Conservation (phyloP, 1,139 yeast species). For the Pichia inconspicua region DNA sequence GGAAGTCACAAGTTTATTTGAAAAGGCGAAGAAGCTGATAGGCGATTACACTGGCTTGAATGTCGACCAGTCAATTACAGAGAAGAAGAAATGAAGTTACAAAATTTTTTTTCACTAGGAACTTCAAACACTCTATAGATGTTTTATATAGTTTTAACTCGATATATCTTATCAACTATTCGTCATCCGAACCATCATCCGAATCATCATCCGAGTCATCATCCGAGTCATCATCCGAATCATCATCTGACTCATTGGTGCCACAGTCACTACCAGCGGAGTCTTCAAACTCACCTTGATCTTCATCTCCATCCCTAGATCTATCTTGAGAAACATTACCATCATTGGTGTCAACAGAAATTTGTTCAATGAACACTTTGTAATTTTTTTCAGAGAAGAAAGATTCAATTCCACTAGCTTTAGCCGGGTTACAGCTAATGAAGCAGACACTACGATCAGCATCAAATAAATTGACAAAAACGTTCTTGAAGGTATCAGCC, state of each 20-base stretch:
- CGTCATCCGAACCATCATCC: not conserved
- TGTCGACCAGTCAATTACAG: conserved; percentile 54
- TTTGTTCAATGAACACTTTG: conserved; percentile 43
- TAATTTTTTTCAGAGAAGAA: conserved; percentile 52
- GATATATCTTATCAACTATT: not conserved
- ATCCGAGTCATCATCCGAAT: not conserved
- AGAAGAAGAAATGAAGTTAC: conserved; percentile 32
- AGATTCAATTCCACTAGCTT: conserved; percentile 38
- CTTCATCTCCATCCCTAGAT: conserved; percentile 19
- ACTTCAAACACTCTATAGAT: not conserved
- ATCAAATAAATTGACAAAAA: conserved; percentile 57
- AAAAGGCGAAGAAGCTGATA: conserved; percentile 39
- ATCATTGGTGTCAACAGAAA: conserved; percentile 17
- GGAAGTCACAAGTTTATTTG: conserved; percentile 33
- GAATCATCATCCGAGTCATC: conserved; percentile 8
- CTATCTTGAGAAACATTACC: conserved; percentile 4
- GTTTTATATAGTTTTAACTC: not conserved
- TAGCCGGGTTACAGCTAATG: conserved; percentile 66
- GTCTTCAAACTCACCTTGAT: conserved; percentile 4
- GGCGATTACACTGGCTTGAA: conserved; percentile 63
- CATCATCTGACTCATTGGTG: conserved; percentile 13
- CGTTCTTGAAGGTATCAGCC: conserved; percentile 45
- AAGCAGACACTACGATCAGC: conserved; percentile 51
- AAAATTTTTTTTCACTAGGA: not conserved
- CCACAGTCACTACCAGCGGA: not conserved